Evolutionary conservation across 2,329 filamentous ascomycete genomes (phyloP).

Genomic region (Xylariales sp.): DNA sequence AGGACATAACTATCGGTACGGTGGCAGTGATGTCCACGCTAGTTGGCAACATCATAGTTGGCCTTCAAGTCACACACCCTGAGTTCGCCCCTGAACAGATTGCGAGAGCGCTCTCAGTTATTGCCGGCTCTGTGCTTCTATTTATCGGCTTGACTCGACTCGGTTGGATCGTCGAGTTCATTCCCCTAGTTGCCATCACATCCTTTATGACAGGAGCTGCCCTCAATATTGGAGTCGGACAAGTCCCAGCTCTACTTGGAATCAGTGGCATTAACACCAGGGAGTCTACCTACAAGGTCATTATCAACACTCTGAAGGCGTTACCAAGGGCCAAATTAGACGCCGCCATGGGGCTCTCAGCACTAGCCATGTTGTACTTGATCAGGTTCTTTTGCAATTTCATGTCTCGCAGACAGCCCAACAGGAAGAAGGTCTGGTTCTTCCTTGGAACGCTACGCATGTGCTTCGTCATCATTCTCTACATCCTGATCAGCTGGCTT

Average conservation of each 20-base stretch:
- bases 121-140: slow-evolving; percentile 44
- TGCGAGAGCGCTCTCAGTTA: slow-evolving; percentile 42
- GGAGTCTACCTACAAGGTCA: slow-evolving; percentile 41
- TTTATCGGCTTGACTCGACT: slow-evolving; percentile 45
- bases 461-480: slow-evolving; percentile 75
- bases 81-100: slow-evolving; percentile 36
- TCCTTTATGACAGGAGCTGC: slow-evolving; percentile 52
- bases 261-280: slow-evolving; percentile 46
- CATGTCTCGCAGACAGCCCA: slow-evolving; percentile 63
- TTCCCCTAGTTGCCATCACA: slow-evolving; percentile 46
- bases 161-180: slow-evolving; percentile 51
- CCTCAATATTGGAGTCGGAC: slow-evolving; percentile 45
- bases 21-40: slow-evolving; percentile 50
- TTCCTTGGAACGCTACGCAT: slow-evolving; percentile 75
- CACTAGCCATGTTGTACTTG: slow-evolving; percentile 63
- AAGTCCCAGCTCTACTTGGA: slow-evolving; percentile 47
- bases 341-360: slow-evolving; percentile 69
- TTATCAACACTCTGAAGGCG: slow-evolving; percentile 45
- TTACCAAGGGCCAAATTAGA: slow-evolving; percentile 53
- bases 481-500: slow-evolving; percentile 72
- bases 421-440: slow-evolving; percentile 67
- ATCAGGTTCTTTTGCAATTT: slow-evolving; percentile 60
- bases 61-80: slow-evolving; percentile 31
- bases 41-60: slow-evolving; percentile 42
- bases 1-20: slow-evolving; percentile 75